These are phyloP conservation scores for Penstemon barbatus DNA, from an alignment of 257 asterid genomes.

Conservation along the genomic window DNA sequence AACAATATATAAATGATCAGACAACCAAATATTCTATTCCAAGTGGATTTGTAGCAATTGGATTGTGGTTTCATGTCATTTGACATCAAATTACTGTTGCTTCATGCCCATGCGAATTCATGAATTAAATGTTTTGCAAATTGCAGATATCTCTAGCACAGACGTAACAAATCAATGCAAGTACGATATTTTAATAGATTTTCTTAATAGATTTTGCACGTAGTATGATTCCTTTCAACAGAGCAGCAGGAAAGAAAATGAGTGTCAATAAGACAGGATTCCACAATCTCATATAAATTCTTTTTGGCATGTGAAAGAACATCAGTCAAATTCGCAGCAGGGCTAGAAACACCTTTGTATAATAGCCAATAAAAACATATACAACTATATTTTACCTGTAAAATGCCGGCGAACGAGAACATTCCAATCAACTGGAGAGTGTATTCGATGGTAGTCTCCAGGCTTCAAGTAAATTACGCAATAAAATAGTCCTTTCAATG, in stretches of 20 bases:
- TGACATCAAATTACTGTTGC: conserved; percentile 19
- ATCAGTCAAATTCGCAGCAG: conserved; percentile 5
- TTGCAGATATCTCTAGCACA: neutral
- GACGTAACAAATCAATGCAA: no score
- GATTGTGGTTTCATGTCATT: conserved; percentile 22
- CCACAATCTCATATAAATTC: conserved; percentile 17
- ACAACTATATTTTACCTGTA: conserved; percentile 51
- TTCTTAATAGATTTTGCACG: neutral
- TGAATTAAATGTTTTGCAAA: conserved; percentile 16
- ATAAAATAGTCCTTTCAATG: conserved; percentile 83
- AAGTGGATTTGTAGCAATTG: conserved; percentile 18
- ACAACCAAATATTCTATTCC: conserved; percentile 14
- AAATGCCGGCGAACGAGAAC: conserved; percentile 77
- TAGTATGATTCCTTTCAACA: conserved; percentile 18
- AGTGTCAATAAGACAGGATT: conserved; percentile 19
- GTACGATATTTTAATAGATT: neutral
- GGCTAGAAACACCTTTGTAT: conserved; percentile 2
- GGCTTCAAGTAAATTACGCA: conserved; percentile 96
- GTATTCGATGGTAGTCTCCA: conserved; percentile 97
- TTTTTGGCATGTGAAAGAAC: conserved; percentile 12
- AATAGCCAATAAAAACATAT: neutral
- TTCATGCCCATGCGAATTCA: conserved; percentile 18
- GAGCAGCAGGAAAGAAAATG: conserved; percentile 20
- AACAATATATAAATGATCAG: neutral
- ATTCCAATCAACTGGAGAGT: conserved; percentile 95